phyloP scores from a whole-genome alignment of 805 yeast species.

The Barnettozyma pratensis region DNA sequence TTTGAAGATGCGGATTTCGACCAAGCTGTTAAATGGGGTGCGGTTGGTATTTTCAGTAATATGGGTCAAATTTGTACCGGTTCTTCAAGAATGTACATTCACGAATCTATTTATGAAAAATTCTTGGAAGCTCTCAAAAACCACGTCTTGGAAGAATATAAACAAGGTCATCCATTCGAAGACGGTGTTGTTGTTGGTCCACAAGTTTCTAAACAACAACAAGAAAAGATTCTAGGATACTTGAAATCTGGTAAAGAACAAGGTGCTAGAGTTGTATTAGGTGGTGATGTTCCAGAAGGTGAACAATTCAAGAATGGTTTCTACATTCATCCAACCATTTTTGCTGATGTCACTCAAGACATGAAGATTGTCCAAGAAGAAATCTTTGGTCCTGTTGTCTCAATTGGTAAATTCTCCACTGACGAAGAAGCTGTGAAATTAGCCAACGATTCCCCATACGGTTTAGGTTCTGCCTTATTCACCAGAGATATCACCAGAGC shows the following conservation, averaged over 20 bases:
- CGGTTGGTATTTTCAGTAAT: slow-evolving; percentile 52
- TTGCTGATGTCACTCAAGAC: slow-evolving; percentile 37
- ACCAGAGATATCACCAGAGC: slow-evolving; percentile 35
- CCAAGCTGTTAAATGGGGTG: slow-evolving; percentile 46
- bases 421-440: slow-evolving; percentile 38
- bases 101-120: slow-evolving; percentile 48
- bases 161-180: slow-evolving; percentile 41
- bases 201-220: slow-evolving; percentile 47
- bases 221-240: slow-evolving; percentile 40
- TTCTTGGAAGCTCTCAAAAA: slow-evolving; percentile 36
- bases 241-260: slow-evolving; percentile 43
- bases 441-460: slow-evolving; percentile 41
- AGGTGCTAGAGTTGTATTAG: slow-evolving; percentile 47
- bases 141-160: slow-evolving; percentile 31
- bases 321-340: slow-evolving; percentile 43
- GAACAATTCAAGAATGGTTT: slow-evolving; percentile 28
- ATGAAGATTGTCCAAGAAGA: slow-evolving; percentile 43
- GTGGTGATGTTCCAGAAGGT: slow-evolving; percentile 35
- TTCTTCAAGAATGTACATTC: slow-evolving; percentile 54
- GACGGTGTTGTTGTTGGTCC: slow-evolving; percentile 46
- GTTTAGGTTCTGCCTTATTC: slow-evolving; percentile 44
- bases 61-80: slow-evolving; percentile 65
- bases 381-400: slow-evolving; percentile 49
- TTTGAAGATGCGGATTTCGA: slow-evolving; percentile 45
- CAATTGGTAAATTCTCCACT: slow-evolving; percentile 37